Base-by-base conservation (phyloP, 2,329 filamentous ascomycete species). In the Aspergillus sp. region DNA sequence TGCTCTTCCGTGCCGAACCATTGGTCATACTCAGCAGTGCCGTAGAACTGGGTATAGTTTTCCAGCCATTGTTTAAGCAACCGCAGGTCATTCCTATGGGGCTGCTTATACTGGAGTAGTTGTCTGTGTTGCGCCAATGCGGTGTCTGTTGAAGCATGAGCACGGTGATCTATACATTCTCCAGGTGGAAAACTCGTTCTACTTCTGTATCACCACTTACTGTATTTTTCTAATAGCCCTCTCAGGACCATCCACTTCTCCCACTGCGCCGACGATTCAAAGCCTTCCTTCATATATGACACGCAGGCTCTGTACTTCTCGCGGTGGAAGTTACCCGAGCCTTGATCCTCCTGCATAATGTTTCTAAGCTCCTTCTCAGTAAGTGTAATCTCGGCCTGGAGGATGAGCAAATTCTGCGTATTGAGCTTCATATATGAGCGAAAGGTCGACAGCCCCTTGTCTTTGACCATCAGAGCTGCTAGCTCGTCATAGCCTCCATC, bases 401-500 rank as follows among this genome's bases (percentile, higher is more conserved):
- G 37, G 34, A 52, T 58, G 7, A 62, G 46, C 2, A 62, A 24
- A 19, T 60, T 62, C 34, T 58, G 56, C 3, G 49, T 27, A 30
- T 60, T 60, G 3, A 60, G 46, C 17, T 12, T 52, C 15, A 39
- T 57, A 15, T 60, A 62, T 3, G 58, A 54, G 3, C 60, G 51
- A 33, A 56, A 57, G 13, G 56, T 51, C 3, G 34, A 50, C 0
- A 54, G 27, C 3, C 52, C 49, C 19, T 56, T 54, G 30, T 62
- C 60, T 9, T 30, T 40, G 3, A 58, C 37, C 40, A 62, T 53
- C 12, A 58, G 17, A 11, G 20, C 2, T 3, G 60, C 60, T 6
- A 62, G 40, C 37, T 51, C 60, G 40, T 60, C 58, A 19, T 62
- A 62, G 7, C 58, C 60, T 33, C 56, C 22, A 17, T 30, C 6